These are phyloP conservation scores for Ottelia alismoides DNA, from an alignment of 106 monocot species.

Conservation along the genomic window DNA sequence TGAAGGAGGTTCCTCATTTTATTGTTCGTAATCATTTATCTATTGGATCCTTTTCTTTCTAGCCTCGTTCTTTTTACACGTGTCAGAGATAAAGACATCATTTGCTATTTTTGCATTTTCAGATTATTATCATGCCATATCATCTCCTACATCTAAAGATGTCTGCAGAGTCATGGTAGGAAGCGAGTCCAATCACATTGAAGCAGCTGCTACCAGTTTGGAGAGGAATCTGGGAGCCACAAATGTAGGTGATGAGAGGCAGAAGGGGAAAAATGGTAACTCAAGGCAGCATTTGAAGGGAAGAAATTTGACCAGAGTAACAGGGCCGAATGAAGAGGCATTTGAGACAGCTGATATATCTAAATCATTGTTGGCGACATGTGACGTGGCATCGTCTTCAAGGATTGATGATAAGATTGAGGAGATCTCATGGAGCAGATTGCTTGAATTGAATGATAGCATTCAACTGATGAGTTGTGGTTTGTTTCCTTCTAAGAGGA, in stretches of 20 bases:
- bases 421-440: background rate
- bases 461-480: background rate
- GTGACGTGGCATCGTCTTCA: background rate
- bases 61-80: no score
- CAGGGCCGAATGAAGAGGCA: background rate
- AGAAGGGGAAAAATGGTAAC: background rate
- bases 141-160: conserved; percentile 1
- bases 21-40: no score
- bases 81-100: no score
- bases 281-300: background rate
- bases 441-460: background rate
- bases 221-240: background rate
- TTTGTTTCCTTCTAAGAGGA: background rate
- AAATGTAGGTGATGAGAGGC: background rate
- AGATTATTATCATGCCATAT: background rate
- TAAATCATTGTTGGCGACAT: no score
- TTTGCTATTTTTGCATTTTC: background rate
- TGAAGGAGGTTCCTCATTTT: no score
- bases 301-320: conserved; percentile 1
- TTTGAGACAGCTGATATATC: background rate
- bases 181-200: background rate
- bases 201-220: background rate
- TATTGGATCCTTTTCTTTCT: no score
- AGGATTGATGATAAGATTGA: background rate
- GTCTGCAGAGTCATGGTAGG: background rate